Evolutionary conservation across 2,329 filamentous ascomycete genomes (phyloP), one percentile per base, ranked within the genome.

Genomic region (Ceratocystis alfenasii): DNA sequence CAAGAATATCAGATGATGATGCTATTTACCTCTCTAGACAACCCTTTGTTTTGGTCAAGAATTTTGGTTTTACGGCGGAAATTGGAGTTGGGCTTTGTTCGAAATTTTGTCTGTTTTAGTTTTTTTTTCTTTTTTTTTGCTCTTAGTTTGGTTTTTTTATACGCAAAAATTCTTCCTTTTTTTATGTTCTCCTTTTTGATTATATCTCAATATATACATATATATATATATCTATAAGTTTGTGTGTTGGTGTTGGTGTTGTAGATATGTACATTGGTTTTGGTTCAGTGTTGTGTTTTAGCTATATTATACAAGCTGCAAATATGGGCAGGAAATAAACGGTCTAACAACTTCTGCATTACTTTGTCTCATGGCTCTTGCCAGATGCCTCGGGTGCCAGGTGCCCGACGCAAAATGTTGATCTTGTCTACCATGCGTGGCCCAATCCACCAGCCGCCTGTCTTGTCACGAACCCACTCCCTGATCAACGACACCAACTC

Each of bases 381-480:
- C 53, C 55, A 60, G 22, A 67, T 65, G 20, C 66, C 66, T 20
- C 63, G 33, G 8, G 63, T 63, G 20, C 66, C 66, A 17, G 46
- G 53, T 17, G 44, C 60, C 41, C 66, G 64, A 8, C 60, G 44
- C 12, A 67, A 10, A 12, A 67, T 67, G 28, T 63, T 48, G 55
- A 86, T 78, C 63, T 77, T 75, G 5, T 83, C 82, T 68, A 77
- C 77, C 82, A 87, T 85, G 69, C 78, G 77, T 28, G 84, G 84
- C 0, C 85, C 85, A 69, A 83, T 69, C 84, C 85, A 88, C 81
- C 83, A 86, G 0, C 85, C 85, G 1, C 83, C 79, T 0, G 82
- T 85, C 4, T 75, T 67, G 30, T 68, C 68, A 67, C 80, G 78
- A 5, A 82, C 77, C 1, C 68, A 61, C 4, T 77, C 73, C 66